Evolutionary conservation across 768 basidiomycete species (phyloP).

Genomic region (Tephrocybe rancida): DNA sequence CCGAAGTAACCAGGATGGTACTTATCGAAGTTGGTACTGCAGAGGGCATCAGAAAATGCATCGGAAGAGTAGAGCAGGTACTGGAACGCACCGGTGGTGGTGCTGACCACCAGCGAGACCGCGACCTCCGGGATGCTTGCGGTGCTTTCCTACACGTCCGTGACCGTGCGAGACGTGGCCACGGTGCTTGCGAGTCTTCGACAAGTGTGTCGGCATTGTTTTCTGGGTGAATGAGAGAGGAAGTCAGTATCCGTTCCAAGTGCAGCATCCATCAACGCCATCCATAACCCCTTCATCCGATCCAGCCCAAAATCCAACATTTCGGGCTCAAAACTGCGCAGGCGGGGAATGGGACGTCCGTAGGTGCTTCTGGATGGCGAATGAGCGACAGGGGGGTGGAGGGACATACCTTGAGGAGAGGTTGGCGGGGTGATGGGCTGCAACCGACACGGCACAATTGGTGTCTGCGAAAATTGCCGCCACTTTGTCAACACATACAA

Average conservation of each 20-base stretch:
- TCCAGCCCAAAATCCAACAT: constrained; percentile 39
- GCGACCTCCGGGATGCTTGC: constrained; percentile 99
- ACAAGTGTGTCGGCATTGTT: constrained; percentile 92
- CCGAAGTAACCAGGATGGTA: constrained; percentile 99
- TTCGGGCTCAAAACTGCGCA: constrained; percentile 18
- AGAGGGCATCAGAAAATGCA: constrained; percentile 3
- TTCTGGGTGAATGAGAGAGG: constrained; percentile 28
- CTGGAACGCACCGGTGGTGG: constrained; percentile 85
- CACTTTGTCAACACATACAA: constrained; percentile 32
- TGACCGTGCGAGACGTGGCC: constrained; percentile 99
- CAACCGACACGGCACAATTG: constrained; percentile 24
- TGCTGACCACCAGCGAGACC: constrained; percentile 99
- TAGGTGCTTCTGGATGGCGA: constrained; percentile 1
- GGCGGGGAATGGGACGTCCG: constrained; percentile 5
- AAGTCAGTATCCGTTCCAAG: constrained; percentile 23
- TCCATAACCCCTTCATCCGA: constrained; percentile 44
- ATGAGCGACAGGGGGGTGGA: constrained; percentile 18
- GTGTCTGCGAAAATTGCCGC: constrained; percentile 24
- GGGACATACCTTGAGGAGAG: constrained; percentile 71
- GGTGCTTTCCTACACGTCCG: constrained; percentile 99
- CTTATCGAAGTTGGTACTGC: constrained; percentile 95
- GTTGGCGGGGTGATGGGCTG: constrained; percentile 45
- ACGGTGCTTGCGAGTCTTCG: constrained; percentile 98
- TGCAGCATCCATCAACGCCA: constrained; percentile 37
- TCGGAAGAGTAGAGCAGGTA: not conserved